Evolutionary conservation across 345 rosid genomes (phyloP).

Genomic region (Eucalyptus globulus): DNA sequence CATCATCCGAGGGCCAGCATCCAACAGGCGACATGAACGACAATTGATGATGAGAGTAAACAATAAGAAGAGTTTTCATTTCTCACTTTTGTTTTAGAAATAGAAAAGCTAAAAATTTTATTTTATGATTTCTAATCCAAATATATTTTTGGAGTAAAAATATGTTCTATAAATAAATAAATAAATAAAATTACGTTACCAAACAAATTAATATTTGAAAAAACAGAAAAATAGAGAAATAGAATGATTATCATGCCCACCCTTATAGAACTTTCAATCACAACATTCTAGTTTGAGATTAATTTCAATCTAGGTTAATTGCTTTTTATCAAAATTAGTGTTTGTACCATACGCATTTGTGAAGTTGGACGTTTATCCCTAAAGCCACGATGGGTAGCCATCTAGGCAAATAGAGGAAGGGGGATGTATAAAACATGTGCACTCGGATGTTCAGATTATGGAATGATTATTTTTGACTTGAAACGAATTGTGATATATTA

Average conservation of each 20-base stretch:
- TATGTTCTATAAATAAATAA: too few relatives aligned
- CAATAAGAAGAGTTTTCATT: accelerated
- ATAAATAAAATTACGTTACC: too few relatives aligned
- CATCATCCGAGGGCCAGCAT: accelerated
- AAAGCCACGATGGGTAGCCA: background rate
- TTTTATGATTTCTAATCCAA: too few relatives aligned
- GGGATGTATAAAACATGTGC: background rate
- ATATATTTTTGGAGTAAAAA: too few relatives aligned
- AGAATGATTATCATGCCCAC: too few relatives aligned
- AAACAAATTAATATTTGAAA: too few relatives aligned
- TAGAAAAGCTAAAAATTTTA: too few relatives aligned
- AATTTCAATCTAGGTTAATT: background rate
- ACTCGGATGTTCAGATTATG: background rate
- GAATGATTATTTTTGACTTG: background rate
- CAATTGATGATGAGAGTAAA: too few relatives aligned
- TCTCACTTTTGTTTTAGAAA: too few relatives aligned
- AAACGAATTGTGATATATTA: background rate
- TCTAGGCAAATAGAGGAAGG: background rate
- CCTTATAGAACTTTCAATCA: background rate
- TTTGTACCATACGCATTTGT: background rate
- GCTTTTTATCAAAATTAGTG: too few relatives aligned
- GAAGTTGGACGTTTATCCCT: background rate
- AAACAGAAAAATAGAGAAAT: accelerated
- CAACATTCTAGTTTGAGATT: background rate
- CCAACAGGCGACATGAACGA: accelerated